These are phyloP conservation scores for Cyamopsis tetragonoloba DNA, from an alignment of 306 rosid genomes.

Conservation along the genomic window DNA sequence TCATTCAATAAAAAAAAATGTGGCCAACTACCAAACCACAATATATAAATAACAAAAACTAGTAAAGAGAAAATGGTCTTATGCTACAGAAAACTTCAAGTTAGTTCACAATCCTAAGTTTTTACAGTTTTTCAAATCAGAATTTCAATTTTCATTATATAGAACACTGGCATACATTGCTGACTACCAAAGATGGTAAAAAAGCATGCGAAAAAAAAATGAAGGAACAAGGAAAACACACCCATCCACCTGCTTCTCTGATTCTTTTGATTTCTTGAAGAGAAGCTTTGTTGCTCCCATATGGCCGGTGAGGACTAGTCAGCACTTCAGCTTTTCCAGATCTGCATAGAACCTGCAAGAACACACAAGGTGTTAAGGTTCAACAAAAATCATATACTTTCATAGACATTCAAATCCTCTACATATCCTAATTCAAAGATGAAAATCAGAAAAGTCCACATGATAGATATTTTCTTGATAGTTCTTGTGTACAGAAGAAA, in stretches of 20 bases:
- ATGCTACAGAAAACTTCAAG: not conserved
- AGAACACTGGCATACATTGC: not conserved
- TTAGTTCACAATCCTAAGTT: conserved; percentile 17
- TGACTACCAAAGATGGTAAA: not conserved
- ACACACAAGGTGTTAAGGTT: conserved; percentile 25
- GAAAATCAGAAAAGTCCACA: not conserved
- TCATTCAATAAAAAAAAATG: too few species aligned
- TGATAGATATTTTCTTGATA: not conserved
- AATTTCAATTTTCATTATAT: conserved; percentile 2
- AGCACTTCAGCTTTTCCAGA: conserved; percentile 76
- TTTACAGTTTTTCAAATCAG: not conserved
- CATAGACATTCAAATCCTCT: conserved; percentile 1
- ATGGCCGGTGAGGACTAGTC: conserved; percentile 89
- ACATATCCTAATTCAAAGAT: conserved; percentile 4
- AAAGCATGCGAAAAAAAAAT: conserved; percentile 8
- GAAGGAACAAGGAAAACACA: conserved; percentile 71
- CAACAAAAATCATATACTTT: not conserved
- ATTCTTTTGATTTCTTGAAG: conserved; percentile 91
- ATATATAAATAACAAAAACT: not conserved
- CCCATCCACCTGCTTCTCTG: conserved; percentile 99
- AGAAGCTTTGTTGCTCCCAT: conserved; percentile 74
- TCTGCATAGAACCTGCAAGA: conserved; percentile 74
- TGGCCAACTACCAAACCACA: not conserved
- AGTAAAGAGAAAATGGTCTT: not conserved
- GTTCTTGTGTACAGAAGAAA: conserved; percentile 11